phyloP scores from a whole-genome alignment of 345 rosid species.

The Eucalyptus curtisii region DNA sequence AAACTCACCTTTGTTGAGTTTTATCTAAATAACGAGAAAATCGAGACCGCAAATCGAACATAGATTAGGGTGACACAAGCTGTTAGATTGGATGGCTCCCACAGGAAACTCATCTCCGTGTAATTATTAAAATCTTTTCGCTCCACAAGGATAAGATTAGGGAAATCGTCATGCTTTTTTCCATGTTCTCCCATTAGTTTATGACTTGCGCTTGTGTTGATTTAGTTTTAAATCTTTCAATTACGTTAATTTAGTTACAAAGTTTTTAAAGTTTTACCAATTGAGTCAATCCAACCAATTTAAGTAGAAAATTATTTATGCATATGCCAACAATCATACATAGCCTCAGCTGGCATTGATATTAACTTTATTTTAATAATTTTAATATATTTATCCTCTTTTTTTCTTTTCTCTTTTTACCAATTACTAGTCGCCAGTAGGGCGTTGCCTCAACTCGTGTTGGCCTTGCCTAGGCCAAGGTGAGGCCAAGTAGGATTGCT shows the following conservation, averaged over 20 bases:
- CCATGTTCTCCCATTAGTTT: neutral
- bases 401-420: rapidly evolving
- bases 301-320: rapidly evolving
- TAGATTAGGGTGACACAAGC: neutral
- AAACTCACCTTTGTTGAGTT: neutral
- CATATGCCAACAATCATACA: rapidly evolving
- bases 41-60: neutral
- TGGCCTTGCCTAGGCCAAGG: neutral
- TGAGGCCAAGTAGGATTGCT: neutral
- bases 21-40: neutral
- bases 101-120: neutral
- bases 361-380: neutral
- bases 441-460: rapidly evolving
- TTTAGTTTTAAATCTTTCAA: too few relatives aligned
- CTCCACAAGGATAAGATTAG: neutral
- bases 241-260: rapidly evolving
- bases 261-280: rapidly evolving
- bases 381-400: too few relatives aligned
- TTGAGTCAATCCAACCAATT: rapidly evolving
- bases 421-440: rapidly evolving
- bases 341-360: rapidly evolving
- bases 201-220: rapidly evolving
- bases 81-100: neutral
- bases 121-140: neutral
- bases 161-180: neutral